Percentiles rank a stretch among this genome's conserved stretches.
phyloP scores from a whole-genome alignment of 371 early-diverging fungal genomes.

The Saksenaea oblongispora region DNA sequence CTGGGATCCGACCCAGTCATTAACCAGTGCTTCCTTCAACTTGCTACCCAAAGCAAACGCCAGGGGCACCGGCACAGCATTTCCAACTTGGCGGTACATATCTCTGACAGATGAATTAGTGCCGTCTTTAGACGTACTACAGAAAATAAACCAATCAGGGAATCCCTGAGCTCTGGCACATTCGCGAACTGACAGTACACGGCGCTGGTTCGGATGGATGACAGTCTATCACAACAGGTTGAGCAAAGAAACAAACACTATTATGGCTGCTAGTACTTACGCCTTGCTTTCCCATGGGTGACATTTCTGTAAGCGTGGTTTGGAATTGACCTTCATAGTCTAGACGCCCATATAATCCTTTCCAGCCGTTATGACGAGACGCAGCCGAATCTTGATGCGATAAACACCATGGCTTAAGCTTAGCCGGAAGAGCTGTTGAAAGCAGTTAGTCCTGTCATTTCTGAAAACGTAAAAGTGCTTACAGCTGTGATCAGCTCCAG shows the following conservation, averaged over 20 bases:
- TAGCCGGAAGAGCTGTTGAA: conserved; percentile 42
- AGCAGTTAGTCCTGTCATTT: background rate
- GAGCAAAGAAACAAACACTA: background rate
- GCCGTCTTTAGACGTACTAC: conserved; percentile 19
- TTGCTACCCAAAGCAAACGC: conserved; percentile 47
- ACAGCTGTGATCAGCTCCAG: conserved; percentile 52
- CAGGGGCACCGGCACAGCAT: conserved; percentile 64
- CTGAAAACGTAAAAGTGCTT: conserved; percentile 11
- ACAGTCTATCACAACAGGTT: conserved; percentile 35
- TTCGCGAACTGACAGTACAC: conserved; percentile 59
- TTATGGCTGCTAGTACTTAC: conserved; percentile 14
- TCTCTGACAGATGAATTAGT: conserved; percentile 22
- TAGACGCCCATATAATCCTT: conserved; percentile 55
- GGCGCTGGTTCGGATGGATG: conserved; percentile 57
- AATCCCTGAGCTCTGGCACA: conserved; percentile 67
- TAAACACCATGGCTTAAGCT: conserved; percentile 55
- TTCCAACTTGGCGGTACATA: conserved; percentile 61
- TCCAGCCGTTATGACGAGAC: conserved; percentile 54
- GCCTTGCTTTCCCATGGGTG: conserved; percentile 60
- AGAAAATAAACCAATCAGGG: conserved; percentile 58
- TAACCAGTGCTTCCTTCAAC: conserved; percentile 43
- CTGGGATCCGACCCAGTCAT: conserved; percentile 15
- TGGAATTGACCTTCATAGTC: conserved; percentile 51
- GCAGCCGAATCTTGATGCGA: conserved; percentile 47
- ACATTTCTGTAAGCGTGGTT: conserved; percentile 54